Evolutionary conservation across 768 basidiomycete genomes (phyloP), one percentile per base, ranked within the genome.

Genomic region (Pulveroboletus sp.): DNA sequence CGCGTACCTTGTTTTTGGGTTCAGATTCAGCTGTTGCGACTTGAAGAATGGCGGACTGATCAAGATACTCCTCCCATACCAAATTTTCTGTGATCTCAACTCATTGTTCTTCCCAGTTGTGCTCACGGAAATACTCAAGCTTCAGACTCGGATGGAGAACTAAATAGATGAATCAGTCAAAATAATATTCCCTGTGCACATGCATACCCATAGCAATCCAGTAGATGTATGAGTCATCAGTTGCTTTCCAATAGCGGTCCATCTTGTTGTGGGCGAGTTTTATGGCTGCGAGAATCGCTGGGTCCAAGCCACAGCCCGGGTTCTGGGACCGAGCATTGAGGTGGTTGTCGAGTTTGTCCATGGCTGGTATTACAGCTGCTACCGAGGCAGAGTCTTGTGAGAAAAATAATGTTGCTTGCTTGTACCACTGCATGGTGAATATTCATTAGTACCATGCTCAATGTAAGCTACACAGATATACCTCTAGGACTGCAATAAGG

Each of bases 191-290:
- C n/a, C n/a, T n/a, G n/a, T 5, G 42, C 5, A 2, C 42, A 10
- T 6, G 42, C 20, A 49, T 45, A 45, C 36, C 29, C 32, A 39
- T 51, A 2, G 38, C 30, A 34, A 51, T 36, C 2, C 32, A 4
- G 17, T 45, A 51, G 1, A 45, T 10, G 6, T 41, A 12, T 12
- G 43, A 50, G 2, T 19, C 9, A n/a, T 50, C 49, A 12, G 43
- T 45, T 0, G n/a, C 10, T 14, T 50, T 31, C 43, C 49, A 50
- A 14, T 50, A 45, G 10, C 29, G 23, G 22, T 50, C 43, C 49
- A 50, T 44, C 29, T 50, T 50, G 35, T 50, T 45, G 2, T 5
- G 5, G 1, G 49, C 36, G 1, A 50, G 43, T 10, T 30, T 7
- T 37, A 50, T 50, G 3, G 43, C 49, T 6, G 23, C 6, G 3